Base-by-base conservation (phyloP, 2,329 filamentous ascomycete genomes). In the Lachnellula cervina region DNA sequence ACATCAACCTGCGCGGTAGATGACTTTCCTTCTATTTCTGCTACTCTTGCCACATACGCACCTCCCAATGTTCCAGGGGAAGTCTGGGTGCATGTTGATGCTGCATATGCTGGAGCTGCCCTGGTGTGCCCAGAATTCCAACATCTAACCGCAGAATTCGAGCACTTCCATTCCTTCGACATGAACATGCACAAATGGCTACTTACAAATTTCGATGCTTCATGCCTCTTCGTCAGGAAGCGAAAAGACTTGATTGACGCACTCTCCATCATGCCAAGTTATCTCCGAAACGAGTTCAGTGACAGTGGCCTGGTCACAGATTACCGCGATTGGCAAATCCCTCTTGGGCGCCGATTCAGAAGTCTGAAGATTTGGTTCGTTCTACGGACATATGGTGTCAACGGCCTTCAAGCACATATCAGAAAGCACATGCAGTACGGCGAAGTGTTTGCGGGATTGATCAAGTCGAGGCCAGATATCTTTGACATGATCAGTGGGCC, bases 151-250 rank as follows among this genome's bases (percentile, higher is more conserved):
- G 68, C 76, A 21, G 74, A 82, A 8, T 79, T 93, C 50, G 74
- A 77, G 1, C 74, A 77, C 21, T 91, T 96, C 69, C 89, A 96
- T 76, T 91, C 87, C 61, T 96, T 96, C 80, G 87, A 96, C 73
- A 84, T 93, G 76, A 97, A 97, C 77, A 88, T 96, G 82, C 92
- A 97, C 79, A 97, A 97, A 76, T 97, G 93, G 93, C 79, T 97
- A 48, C 83, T 97, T 17, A 91, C 90, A 55, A 96, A 96, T 73
- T 97, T 97, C 67, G 93, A 97, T 71, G 81, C 78, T 65, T 90
- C 88, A 53, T 88, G 88, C 62, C 80, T 96, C 46, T 97, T 84
- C 73, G 84, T 97, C 49, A 85, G 86, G 60, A 80, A 86, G 66
- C 82, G 92, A 16, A 75, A 77, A 53, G 85, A 91, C 73, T 81